phyloP scores from a whole-genome alignment of 2,329 filamentous ascomycete genomes.

The Blastomyces emzantsi region DNA sequence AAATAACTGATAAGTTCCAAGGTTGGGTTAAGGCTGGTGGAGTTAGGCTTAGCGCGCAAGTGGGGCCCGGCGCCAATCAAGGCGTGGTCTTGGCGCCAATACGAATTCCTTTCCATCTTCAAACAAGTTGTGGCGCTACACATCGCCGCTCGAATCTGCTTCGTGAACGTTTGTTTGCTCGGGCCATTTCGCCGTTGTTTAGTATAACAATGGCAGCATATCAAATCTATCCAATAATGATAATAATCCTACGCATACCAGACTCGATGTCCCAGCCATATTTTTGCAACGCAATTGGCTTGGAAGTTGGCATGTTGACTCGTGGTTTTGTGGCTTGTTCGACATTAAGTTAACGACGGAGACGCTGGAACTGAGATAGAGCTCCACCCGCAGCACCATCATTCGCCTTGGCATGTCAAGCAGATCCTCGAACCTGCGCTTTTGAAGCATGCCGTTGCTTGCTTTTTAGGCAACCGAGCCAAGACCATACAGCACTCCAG shows the following conservation, averaged over 20 bases:
- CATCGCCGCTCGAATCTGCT: background rate
- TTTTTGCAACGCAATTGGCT: background rate
- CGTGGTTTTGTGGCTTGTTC: background rate
- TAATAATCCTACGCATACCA: too few species aligned
- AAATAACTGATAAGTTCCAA: too few species aligned
- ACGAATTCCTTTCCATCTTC: background rate
- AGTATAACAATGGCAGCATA: background rate
- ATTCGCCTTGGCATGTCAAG: background rate
- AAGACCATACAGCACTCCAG: background rate
- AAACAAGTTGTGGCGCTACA: too few species aligned
- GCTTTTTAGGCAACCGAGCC: background rate
- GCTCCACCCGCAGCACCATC: background rate
- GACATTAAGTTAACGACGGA: background rate
- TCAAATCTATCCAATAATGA: background rate
- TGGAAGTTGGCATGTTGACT: background rate
- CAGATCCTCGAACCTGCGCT: background rate
- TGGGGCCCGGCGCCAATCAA: background rate
- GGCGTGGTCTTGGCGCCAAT: background rate
- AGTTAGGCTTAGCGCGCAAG: too few species aligned
- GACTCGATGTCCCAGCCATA: background rate
- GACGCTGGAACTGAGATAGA: background rate
- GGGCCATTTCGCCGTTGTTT: too few species aligned
- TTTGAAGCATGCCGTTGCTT: background rate
- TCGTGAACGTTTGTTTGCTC: background rate
- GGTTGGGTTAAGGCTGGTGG: too few species aligned